Evolutionary conservation across 176 grass and related monocot genomes (phyloP).

Genomic region (Coix lacrymajobi): DNA sequence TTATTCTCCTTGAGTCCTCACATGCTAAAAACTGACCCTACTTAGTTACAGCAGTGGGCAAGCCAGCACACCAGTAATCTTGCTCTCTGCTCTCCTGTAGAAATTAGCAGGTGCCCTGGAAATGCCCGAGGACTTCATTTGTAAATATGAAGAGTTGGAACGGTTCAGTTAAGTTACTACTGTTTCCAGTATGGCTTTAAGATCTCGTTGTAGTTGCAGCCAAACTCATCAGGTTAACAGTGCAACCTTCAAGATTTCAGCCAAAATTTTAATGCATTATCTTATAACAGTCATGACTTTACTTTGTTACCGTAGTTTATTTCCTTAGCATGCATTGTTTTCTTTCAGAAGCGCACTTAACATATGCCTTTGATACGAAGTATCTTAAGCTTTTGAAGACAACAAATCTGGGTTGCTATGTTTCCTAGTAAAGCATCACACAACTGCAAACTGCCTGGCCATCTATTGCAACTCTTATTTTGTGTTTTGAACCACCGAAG

Average conservation of each 20-base stretch:
- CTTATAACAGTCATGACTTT: background rate
- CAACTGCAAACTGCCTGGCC: background rate
- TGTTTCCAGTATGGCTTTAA: background rate
- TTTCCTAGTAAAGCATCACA: background rate
- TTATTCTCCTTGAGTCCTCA: slow-evolving; percentile 20
- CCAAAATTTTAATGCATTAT: background rate
- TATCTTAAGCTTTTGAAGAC: background rate
- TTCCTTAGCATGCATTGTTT: background rate
- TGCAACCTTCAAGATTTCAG: background rate
- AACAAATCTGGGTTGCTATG: background rate
- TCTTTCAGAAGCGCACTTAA: background rate
- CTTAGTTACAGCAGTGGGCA: background rate
- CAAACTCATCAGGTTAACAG: background rate
- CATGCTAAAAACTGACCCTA: slow-evolving; percentile 15
- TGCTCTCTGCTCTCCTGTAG: background rate
- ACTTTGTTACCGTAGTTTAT: background rate
- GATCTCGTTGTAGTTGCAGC: background rate
- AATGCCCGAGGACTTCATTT: slow-evolving; percentile 1
- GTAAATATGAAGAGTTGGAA: slow-evolving; percentile 19
- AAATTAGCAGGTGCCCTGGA: background rate
- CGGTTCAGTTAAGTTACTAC: slow-evolving; percentile 1
- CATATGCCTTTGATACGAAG: background rate
- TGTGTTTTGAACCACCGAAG: background rate
- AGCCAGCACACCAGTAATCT: background rate
- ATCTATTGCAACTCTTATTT: background rate